phyloP scores from a whole-genome alignment of 805 yeast genomes.

The Candida maltosa region DNA sequence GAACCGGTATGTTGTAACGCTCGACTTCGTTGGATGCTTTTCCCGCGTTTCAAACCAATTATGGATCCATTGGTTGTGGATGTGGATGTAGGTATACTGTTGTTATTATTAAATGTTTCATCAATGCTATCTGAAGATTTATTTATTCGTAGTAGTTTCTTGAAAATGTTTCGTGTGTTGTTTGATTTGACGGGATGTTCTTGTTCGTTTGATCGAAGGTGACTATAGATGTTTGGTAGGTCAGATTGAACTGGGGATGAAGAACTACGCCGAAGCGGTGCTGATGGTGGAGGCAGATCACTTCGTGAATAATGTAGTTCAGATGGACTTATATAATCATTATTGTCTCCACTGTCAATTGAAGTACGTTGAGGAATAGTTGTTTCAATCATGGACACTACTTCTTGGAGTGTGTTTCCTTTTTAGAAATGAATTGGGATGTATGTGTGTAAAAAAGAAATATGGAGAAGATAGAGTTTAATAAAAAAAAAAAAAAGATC shows the following conservation, averaged over 20 bases:
- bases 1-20: neutral
- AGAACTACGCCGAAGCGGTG: constrained; percentile 4
- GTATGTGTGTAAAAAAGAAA: no score
- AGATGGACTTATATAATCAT: constrained; percentile 5
- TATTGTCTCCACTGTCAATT: constrained; percentile 1
- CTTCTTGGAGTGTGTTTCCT: no score
- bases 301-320: constrained; percentile 7
- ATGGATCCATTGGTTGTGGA: constrained; percentile 1
- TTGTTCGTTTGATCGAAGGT: constrained; percentile 19
- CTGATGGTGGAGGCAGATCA: neutral
- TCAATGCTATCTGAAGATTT: constrained; percentile 11
- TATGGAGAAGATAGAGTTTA: no score
- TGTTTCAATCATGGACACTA: no score
- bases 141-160: constrained; percentile 10
- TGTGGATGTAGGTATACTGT: neutral
- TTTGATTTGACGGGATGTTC: neutral
- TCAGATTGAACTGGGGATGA: constrained; percentile 21
- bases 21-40: constrained; percentile 4
- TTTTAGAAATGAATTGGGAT: no score
- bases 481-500: no score
- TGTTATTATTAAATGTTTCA: neutral
- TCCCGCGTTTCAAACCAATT: constrained; percentile 1
- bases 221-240: constrained; percentile 18
- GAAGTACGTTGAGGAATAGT: no score
- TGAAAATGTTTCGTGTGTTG: constrained; percentile 6